Evolutionary conservation across 805 yeast species (phyloP), one percentile per base, ranked within the genome.

Genomic region (Zygoascus tannicola): DNA sequence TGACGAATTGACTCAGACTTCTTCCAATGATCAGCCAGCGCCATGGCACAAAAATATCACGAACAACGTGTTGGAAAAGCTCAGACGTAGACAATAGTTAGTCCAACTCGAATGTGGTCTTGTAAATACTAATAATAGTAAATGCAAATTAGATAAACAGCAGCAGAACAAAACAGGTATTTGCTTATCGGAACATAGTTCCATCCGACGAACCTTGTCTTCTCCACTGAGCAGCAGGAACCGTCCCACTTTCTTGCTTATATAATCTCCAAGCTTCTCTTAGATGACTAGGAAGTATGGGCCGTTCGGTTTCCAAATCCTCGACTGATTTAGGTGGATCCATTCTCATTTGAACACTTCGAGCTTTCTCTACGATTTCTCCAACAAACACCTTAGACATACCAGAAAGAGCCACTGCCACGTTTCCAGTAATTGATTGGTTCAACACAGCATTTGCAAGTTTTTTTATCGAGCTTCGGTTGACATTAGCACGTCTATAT

Each of bases 341-440:
- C 35, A 65, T 63, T 26, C 69, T 68, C 44, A 72, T 67, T 56
- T 85, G 88, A 1, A 84, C 76, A 42, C 77, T 81, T 49, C 80
- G 71, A 0, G 95, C 94, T 54, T 76, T 70, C 49, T 88, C 94
- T 10, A 88, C 81, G 15, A 88, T 74, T 54, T 88, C 97, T 10
- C 95, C 95, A n/a, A 87, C 73, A 58, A 85, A 80, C 53, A 85
- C 83, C 58, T 88, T 88, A 2, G 94, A 83, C 44, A 86, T 73
- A 60, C 96, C 95, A 4, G 90, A 84, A 38, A 88, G 62, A 5
- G 86, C 80, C 43, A 85, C 79, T 0, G 94, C 83, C 19, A 86
- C 80, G 49, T 82, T 83, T 46, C 75, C 84, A 1, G 90, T 80
- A 8, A 87, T 78, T 38, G 80, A 77, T 58, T 87, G 95, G 35